Evolutionary conservation across 345 rosid species (phyloP).

Genomic region (Murraya koenigii): DNA sequence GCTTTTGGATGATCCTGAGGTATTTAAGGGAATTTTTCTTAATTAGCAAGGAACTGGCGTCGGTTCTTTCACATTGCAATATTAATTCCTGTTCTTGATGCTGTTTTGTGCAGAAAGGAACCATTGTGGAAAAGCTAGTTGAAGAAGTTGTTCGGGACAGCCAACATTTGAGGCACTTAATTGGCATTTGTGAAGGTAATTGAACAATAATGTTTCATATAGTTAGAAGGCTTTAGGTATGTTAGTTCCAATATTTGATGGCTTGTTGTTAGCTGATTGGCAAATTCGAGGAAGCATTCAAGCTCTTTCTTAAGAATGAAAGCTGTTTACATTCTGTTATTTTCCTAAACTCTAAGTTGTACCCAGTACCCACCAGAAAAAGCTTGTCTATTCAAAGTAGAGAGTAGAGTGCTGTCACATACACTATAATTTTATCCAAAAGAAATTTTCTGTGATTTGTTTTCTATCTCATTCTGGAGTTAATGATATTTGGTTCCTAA

Average conservation of each 20-base stretch:
- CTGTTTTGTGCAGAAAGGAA: constrained; percentile 67
- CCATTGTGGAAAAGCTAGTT: constrained; percentile 74
- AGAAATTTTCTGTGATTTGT: not conserved
- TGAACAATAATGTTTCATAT: not conserved
- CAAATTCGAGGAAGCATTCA: not conserved
- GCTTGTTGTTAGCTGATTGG: not conserved
- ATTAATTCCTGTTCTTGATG: constrained; percentile 12
- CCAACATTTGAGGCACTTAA: constrained; percentile 72
- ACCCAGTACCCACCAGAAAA: not conserved
- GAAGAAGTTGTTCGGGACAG: constrained; percentile 78
- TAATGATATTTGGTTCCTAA: not conserved
- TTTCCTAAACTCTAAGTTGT: not conserved
- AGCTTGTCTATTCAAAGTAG: not conserved
- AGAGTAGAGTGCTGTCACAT: not conserved
- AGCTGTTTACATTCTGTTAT: not conserved
- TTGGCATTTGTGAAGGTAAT: constrained; percentile 87
- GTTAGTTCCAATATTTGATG: constrained; percentile 2
- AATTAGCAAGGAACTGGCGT: not conserved
- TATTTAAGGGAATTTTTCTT: constrained; percentile 21
- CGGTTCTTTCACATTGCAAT: constrained; percentile 3
- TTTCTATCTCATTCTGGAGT: not conserved
- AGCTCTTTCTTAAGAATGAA: not conserved
- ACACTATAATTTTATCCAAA: not conserved
- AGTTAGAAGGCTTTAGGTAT: not conserved
- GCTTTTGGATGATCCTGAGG: constrained; percentile 98